A percentile compares a stretch with the other conserved stretches of the same genome.
These are phyloP conservation scores for Arachis monticola DNA, from an alignment of 331 rosid species.

Conservation along the genomic window DNA sequence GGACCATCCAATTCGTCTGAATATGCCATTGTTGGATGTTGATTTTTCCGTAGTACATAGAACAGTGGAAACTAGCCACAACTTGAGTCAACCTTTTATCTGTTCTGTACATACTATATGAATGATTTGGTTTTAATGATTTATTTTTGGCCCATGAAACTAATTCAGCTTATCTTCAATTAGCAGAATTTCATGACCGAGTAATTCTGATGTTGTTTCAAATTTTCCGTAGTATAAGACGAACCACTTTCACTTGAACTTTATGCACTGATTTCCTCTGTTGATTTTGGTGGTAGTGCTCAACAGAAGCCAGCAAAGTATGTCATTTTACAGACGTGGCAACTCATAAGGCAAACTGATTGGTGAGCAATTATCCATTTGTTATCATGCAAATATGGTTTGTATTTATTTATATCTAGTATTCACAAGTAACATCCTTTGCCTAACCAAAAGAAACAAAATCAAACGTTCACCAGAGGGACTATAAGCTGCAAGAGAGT, in stretches of 20 bases:
- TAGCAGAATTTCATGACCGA: background rate
- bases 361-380: background rate
- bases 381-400: slow-evolving; percentile 5
- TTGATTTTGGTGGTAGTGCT: background rate
- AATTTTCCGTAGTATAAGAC: no score
- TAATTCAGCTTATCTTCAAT: background rate
- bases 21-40: background rate
- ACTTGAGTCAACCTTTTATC: background rate
- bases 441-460: background rate
- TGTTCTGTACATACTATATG: background rate
- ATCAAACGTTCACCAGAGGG: background rate
- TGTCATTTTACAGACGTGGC: background rate
- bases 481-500: slow-evolving; percentile 20
- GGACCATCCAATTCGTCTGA: no score
- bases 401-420: background rate
- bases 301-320: no score
- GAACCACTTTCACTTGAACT: background rate
- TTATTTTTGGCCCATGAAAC: background rate
- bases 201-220: background rate
- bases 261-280: background rate
- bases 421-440: background rate
- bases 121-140: background rate
- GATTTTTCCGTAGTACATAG: background rate
- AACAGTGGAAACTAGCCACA: background rate
- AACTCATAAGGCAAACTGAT: background rate